Conservation (phyloP, 768 basidiomycete genomes). For the Trametes cingulata region DNA sequence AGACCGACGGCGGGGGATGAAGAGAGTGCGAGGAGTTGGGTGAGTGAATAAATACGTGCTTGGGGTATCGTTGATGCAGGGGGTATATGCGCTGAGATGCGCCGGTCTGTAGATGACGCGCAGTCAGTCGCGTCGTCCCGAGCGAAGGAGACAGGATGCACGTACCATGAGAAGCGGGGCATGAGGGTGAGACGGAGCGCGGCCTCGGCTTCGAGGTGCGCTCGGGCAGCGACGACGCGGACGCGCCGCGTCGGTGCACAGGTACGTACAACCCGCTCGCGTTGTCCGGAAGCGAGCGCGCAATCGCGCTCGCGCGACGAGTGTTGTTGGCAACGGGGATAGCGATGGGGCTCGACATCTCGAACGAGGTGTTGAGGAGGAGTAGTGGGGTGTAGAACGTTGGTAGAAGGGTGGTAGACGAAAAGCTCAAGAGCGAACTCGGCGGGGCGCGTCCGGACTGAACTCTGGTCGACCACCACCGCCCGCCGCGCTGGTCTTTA, state of each 20-base stretch:
- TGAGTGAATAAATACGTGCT: conserved; percentile 20
- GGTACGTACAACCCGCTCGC: conserved; percentile 23
- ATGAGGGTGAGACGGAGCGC: conserved; percentile 4
- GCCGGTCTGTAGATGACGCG: neutral
- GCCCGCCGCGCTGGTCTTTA: conserved; percentile 1
- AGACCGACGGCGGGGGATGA: conserved; percentile 18
- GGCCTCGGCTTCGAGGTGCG: neutral
- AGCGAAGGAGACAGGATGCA: neutral
- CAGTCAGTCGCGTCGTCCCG: neutral
- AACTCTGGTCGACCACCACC: conserved; percentile 1
- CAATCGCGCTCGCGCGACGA: neutral
- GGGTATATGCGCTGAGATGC: conserved; percentile 23
- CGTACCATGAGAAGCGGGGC: neutral
- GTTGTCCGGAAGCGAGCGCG: neutral
- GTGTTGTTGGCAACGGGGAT: conserved; percentile 16
- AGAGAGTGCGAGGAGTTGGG: conserved; percentile 26
- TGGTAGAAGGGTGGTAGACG: neutral
- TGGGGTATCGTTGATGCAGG: conserved; percentile 22
- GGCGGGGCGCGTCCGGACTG: conserved; percentile 5
- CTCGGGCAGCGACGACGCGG: conserved; percentile 12
- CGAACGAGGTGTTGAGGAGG: neutral
- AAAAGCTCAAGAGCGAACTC: conserved; percentile 10
- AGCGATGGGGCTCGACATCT: conserved; percentile 28
- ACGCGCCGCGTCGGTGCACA: conserved; percentile 23
- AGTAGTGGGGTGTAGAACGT: neutral